Evolutionary conservation across 2,329 filamentous ascomycete genomes (phyloP).

Genomic region (Cladophialophora yegresii): DNA sequence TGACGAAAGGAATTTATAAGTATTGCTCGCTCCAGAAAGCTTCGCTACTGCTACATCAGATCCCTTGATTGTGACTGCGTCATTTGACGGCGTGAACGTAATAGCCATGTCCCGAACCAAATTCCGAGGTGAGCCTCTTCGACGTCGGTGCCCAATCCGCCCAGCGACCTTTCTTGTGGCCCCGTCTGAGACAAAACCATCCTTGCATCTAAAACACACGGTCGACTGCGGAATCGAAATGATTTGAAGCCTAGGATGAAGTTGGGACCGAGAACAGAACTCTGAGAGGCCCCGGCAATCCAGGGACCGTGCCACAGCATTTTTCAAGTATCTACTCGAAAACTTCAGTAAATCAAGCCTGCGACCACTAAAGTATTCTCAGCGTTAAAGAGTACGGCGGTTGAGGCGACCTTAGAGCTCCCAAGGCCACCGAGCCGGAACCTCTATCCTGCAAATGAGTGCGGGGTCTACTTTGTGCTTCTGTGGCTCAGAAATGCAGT

Average conservation of each 20-base stretch:
- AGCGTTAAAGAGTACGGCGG: no score
- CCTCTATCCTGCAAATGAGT: background rate
- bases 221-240: background rate
- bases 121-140: background rate
- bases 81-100: background rate
- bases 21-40: background rate
- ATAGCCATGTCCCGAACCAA: background rate
- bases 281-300: background rate
- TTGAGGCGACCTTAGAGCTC: no score
- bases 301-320: background rate
- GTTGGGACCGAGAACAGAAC: background rate
- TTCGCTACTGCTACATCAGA: slow-evolving; percentile 5
- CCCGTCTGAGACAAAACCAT: background rate
- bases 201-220: background rate
- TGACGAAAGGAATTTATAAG: background rate
- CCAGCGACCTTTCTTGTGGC: background rate
- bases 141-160: background rate
- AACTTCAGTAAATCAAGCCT: no score
- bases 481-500: no score
- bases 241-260: background rate
- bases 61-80: background rate
- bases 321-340: slow-evolving; percentile 10
- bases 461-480: no score
- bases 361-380: no score
- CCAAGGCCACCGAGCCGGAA: no score